Base-by-base conservation (phyloP, 139 green algal species). In the Coelastrella sp. region DNA sequence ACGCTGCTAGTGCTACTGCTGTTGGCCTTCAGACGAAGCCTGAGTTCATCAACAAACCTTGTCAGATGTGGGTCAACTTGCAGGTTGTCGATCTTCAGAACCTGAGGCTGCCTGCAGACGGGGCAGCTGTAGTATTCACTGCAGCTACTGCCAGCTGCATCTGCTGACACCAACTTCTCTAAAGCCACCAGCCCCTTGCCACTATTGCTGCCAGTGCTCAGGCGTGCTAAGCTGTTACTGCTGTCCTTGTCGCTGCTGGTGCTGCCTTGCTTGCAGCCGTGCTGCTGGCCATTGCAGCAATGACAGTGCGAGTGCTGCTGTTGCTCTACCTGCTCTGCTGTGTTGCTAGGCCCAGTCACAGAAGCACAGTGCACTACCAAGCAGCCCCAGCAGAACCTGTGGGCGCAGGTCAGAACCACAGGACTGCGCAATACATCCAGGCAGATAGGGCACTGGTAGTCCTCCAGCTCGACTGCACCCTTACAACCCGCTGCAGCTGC, bases 371-470 rank as follows among this genome's bases (percentile, higher is more conserved):
- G 92, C 19, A 88, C 94, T 0, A 98, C 93, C 54, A 98, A 79
- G 93, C 97, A 99, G 65, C 94, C 94, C 96, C 96, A 98, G 94
- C 96, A 98, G 92, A 97, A 98, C 20, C 95, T 86, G 78, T 98
- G 96, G 3, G 95, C 95, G 83, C 96, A 98, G n/a, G 95, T 96
- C 74, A 96, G 93, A 22, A 98, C 93, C 74, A 98, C 97, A 0
- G 96, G 96, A 86, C 96, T 97, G 89, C 96, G 96, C n/a, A 97
- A 89, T 20, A 95, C 89, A 68, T 98, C 96, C 82, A 96, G 76
- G 89, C 96, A 98, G 56, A 97, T 96, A 13, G 96, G 94, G 90
- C 96, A 98, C 81, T 95, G 85, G 74, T 95, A 97, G 57, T 97
- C 95, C 32, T 93, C 61, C 78, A 94, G 16, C 47, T 78, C 68